A percentile compares a stretch with the other conserved stretches of the same genome.
phyloP scores from a whole-genome alignment of 768 basidiomycete genomes.

The Lentinula sp. region DNA sequence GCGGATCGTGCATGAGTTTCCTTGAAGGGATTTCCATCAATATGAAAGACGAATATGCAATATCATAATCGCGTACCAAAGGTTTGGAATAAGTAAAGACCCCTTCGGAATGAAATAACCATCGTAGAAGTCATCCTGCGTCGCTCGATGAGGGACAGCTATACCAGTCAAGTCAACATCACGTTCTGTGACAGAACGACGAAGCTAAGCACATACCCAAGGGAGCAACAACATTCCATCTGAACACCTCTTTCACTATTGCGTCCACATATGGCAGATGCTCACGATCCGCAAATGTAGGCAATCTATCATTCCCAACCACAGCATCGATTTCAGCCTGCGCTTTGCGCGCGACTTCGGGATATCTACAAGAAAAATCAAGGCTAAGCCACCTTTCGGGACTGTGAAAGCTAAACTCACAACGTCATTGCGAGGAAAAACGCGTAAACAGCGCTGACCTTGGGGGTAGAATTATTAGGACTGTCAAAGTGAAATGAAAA shows the following conservation, averaged over 20 bases:
- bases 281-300: constrained; percentile 51
- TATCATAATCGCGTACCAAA: constrained; percentile 28
- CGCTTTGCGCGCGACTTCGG: constrained; percentile 51
- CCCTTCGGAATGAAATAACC: constrained; percentile 61
- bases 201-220: constrained; percentile 24
- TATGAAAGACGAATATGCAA: not conserved
- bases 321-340: constrained; percentile 58
- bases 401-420: not conserved
- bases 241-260: constrained; percentile 50
- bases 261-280: constrained; percentile 57
- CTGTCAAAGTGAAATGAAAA: not conserved
- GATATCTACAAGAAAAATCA: constrained; percentile 52
- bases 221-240: constrained; percentile 43
- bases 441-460: constrained; percentile 61
- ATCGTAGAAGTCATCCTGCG: constrained; percentile 56
- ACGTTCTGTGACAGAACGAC: not conserved
- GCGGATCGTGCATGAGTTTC: constrained; percentile 50
- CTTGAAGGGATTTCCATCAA: constrained; percentile 17
- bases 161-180: constrained; percentile 7
- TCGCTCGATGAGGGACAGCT: constrained; percentile 51
- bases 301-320: constrained; percentile 53
- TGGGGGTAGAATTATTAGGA: constrained; percentile 4
- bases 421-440: constrained; percentile 59
- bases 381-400: not conserved
- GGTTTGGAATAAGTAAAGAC: constrained; percentile 43